Conservation (phyloP, 208 protist genomes). For the Zelonia costaricensis region DNA sequence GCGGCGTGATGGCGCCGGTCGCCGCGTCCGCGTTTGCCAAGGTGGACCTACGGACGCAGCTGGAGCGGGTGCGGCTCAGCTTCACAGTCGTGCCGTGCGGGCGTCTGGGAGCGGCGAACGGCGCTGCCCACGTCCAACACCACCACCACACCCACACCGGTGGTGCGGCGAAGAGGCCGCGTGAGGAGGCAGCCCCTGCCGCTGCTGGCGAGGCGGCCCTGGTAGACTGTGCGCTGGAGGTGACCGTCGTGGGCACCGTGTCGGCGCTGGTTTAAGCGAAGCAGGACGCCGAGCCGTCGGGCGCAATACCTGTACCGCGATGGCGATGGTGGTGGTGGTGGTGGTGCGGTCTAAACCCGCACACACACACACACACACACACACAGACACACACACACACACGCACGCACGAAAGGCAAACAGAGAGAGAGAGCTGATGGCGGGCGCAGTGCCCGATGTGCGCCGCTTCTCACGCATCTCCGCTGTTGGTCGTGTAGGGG, state of each 20-base stretch:
- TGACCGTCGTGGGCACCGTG: conserved; percentile 41
- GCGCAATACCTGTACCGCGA: no score
- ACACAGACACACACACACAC: neutral
- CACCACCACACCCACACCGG: no score
- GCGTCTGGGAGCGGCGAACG: neutral
- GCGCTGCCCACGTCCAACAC: conserved; percentile 1
- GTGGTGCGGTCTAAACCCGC: no score
- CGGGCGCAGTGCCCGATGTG: no score
- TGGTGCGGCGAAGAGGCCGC: neutral
- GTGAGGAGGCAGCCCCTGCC: neutral
- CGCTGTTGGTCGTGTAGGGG: no score
- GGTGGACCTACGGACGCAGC: conserved; percentile 51
- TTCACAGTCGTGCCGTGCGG: conserved; percentile 48
- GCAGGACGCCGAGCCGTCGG: no score
- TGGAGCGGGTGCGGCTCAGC: conserved; percentile 61
- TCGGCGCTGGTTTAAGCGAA: conserved; percentile 31
- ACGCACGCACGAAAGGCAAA: neutral
- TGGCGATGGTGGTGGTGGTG: no score
- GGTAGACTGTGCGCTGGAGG: conserved; percentile 28
- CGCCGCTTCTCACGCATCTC: no score
- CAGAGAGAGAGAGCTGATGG: neutral
- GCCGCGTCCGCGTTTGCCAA: conserved; percentile 34
- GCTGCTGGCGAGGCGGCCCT: neutral
- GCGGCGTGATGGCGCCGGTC: conserved; percentile 6
- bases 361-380: neutral